A percentile compares a stretch with the other conserved stretches of the same genome.
Conservation (phyloP, 2,329 filamentous ascomycete genomes). For the Alternaria conjuncta region DNA sequence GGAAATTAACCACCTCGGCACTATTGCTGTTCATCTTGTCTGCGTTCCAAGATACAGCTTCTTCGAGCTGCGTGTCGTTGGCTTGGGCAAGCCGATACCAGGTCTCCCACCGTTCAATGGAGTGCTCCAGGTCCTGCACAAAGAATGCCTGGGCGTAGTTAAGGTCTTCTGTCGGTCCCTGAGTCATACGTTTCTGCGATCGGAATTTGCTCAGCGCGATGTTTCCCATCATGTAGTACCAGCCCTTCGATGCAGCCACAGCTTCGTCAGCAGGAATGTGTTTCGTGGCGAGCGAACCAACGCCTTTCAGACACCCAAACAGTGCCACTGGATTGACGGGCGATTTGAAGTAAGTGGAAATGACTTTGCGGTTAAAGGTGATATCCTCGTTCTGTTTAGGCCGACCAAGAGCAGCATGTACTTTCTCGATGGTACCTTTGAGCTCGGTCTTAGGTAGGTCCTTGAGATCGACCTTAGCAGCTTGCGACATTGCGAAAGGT, state of each 20-base stretch:
- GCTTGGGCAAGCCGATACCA: constrained; percentile 90
- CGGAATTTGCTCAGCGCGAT: constrained; percentile 87
- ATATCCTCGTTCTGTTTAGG: constrained; percentile 80
- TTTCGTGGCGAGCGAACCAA: constrained; percentile 58
- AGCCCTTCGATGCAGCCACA: constrained; percentile 77
- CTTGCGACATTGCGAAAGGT: constrained; percentile 81
- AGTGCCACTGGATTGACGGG: constrained; percentile 82
- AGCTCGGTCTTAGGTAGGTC: constrained; percentile 91
- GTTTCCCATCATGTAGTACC: constrained; percentile 91
- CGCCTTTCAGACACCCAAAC: constrained; percentile 80
- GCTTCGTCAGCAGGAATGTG: constrained; percentile 69
- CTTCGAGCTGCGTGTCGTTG: constrained; percentile 86
- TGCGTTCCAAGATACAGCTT: constrained; percentile 84
- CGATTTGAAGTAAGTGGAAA: constrained; percentile 80
- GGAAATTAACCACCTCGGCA: constrained; percentile 73
- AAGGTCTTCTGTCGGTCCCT: constrained; percentile 81
- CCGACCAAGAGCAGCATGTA: constrained; percentile 82
- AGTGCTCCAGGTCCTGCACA: constrained; percentile 81
- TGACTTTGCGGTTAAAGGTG: constrained; percentile 84
- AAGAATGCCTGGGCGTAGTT: constrained; percentile 82
- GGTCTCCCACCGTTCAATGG: constrained; percentile 81
- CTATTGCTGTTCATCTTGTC: constrained; percentile 90
- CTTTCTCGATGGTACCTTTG: constrained; percentile 87
- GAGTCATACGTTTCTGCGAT: constrained; percentile 76
- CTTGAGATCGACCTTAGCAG: constrained; percentile 84